Conservation (phyloP, 2,329 filamentous ascomycete genomes). For the Chrysoporthe cubensis region DNA sequence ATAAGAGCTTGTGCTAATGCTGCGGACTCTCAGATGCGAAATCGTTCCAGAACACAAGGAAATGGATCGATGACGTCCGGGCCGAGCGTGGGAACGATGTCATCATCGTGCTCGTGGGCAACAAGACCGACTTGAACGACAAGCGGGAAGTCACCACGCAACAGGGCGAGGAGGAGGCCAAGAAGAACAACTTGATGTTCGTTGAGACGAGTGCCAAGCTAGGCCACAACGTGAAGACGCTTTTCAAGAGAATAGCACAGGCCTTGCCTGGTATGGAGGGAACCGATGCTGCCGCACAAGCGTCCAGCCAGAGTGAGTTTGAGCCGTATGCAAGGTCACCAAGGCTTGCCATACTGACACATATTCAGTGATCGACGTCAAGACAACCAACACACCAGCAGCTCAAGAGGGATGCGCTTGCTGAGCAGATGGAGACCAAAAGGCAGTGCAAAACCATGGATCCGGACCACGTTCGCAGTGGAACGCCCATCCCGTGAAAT, state of each 20-base stretch:
- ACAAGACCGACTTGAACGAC: constrained; percentile 98
- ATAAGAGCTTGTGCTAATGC: constrained; percentile 11
- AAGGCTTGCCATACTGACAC: constrained; percentile 33
- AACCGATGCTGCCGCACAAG: constrained; percentile 75
- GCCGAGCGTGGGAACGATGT: constrained; percentile 98
- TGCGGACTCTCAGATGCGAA: constrained; percentile 68
- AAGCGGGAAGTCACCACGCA: constrained; percentile 96
- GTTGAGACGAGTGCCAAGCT: constrained; percentile 98
- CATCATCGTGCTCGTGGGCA: constrained; percentile 96
- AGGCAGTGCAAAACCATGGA: neutral
- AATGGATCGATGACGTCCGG: constrained; percentile 98
- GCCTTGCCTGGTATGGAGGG: constrained; percentile 97
- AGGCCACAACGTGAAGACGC: constrained; percentile 95
- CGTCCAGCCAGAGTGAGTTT: constrained; percentile 74
- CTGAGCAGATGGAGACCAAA: constrained; percentile 41
- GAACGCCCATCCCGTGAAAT: constrained; percentile 3
- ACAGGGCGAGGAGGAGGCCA: constrained; percentile 96
- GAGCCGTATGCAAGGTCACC: neutral
- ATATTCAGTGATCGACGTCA: constrained; percentile 83
- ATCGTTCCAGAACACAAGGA: constrained; percentile 97
- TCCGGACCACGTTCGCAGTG: neutral
- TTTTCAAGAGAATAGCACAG: constrained; percentile 98
- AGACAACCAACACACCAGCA: constrained; percentile 73
- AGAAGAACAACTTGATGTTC: constrained; percentile 98
- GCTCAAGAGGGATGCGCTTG: constrained; percentile 76